These are phyloP conservation scores for Schoenoplectus triqueter DNA, from an alignment of 202 grass and related monocot species.

Conservation along the genomic window DNA sequence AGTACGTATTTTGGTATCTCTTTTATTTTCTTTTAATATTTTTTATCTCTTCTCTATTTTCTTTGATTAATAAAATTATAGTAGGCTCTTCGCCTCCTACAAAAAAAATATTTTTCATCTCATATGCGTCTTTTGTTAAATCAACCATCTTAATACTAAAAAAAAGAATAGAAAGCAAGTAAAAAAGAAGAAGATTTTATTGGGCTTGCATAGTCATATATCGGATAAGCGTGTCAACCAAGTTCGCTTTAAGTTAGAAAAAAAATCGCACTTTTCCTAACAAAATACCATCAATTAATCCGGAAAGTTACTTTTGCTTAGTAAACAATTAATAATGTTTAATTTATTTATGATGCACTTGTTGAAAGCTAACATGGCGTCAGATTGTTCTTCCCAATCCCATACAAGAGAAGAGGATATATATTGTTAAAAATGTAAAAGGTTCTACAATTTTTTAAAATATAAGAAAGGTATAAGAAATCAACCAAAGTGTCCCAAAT, in stretches of 20 bases:
- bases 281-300: constrained; percentile 31
- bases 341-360: constrained; percentile 17
- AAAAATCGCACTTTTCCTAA: background rate
- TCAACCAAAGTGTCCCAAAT: background rate
- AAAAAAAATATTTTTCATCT: background rate
- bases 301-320: constrained; percentile 32
- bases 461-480: background rate
- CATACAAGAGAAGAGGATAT: background rate
- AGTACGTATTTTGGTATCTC: background rate
- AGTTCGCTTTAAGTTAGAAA: background rate
- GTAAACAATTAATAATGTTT: constrained; percentile 27
- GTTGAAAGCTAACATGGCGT: constrained; percentile 24
- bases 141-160: background rate
- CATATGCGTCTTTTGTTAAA: background rate
- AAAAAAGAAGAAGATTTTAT: constrained; percentile 1
- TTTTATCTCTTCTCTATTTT: background rate
- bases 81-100: too few relatives aligned
- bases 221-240: constrained; percentile 34
- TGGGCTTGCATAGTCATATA: background rate
- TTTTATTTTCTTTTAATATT: background rate
- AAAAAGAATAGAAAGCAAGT: background rate
- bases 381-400: constrained; percentile 36
- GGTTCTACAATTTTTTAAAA: background rate
- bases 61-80: too few relatives aligned
- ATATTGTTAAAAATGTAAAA: constrained; percentile 26